Conservation (phyloP, 495 filamentous ascomycete species). For the Podospora tetraspora region DNA sequence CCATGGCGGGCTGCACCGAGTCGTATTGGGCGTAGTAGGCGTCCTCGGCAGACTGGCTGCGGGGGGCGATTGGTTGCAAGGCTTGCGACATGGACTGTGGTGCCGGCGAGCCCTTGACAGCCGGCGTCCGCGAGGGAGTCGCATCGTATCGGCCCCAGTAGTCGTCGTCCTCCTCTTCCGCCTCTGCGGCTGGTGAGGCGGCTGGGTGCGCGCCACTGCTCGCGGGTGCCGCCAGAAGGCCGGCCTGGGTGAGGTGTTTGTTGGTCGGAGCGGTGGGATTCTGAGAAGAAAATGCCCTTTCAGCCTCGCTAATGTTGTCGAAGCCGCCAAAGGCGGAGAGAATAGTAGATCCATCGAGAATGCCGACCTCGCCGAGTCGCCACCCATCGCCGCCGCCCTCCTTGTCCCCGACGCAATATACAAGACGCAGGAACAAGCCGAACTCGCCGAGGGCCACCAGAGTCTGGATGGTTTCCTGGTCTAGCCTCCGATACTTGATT, state of each 20-base stretch:
- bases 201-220: conserved; percentile 20
- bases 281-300: conserved; percentile 34
- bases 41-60: conserved; percentile 51
- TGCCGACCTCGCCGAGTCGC: conserved; percentile 74
- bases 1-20: conserved; percentile 84
- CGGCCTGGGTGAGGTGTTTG: conserved; percentile 3
- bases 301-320: conserved; percentile 39
- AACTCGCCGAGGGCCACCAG: conserved; percentile 53
- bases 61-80: conserved; percentile 12
- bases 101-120: conserved; percentile 55
- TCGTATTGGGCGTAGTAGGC: conserved; percentile 86
- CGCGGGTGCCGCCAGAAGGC: neutral
- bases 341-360: conserved; percentile 45
- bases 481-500: conserved; percentile 65
- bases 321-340: conserved; percentile 38
- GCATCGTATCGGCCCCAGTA: conserved; percentile 96
- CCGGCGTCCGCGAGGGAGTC: conserved; percentile 72
- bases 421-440: conserved; percentile 46
- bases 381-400: conserved; percentile 67
- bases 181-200: conserved; percentile 33
- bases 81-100: conserved; percentile 30
- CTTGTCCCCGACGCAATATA: conserved; percentile 56
- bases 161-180: conserved; percentile 75
- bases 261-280: conserved; percentile 23
- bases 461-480: conserved; percentile 80